Conservation (phyloP, 2,329 filamentous ascomycete genomes). For the Beauveria sp. region DNA sequence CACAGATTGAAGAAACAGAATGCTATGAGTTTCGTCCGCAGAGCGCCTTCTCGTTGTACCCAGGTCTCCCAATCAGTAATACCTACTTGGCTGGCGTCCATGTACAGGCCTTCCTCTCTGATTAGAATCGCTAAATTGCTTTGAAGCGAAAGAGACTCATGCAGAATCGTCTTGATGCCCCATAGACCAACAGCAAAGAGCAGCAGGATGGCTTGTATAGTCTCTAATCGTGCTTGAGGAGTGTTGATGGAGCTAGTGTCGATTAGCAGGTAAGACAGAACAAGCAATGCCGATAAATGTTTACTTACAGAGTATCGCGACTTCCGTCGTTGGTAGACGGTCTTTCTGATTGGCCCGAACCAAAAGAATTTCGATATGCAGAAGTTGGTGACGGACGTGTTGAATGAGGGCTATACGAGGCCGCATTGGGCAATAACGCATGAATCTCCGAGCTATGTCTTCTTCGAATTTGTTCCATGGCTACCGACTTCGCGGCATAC, state of each 20-base stretch:
- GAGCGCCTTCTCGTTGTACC: constrained; percentile 48
- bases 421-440: constrained; percentile 46
- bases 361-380: constrained; percentile 50
- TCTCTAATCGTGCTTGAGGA: constrained; percentile 52
- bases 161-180: constrained; percentile 52
- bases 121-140: constrained; percentile 50
- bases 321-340: constrained; percentile 51
- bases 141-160: constrained; percentile 52
- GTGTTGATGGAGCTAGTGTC: constrained; percentile 46
- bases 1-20: constrained; percentile 58
- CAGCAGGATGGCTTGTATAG: constrained; percentile 55
- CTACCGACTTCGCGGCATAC: constrained; percentile 53
- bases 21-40: constrained; percentile 51
- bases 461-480: constrained; percentile 50
- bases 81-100: constrained; percentile 38
- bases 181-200: constrained; percentile 54
- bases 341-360: constrained; percentile 48
- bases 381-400: constrained; percentile 51
- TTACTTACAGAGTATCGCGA: constrained; percentile 49
- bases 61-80: constrained; percentile 51
- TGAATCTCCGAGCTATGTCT: constrained; percentile 50
- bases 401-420: constrained; percentile 53
- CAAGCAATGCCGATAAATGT: background rate
- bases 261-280: background rate
- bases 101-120: constrained; percentile 48